Evolutionary conservation across 768 basidiomycete species (phyloP), one percentile per base, ranked within the genome.

Genomic region (Rhizopogon rudus): DNA sequence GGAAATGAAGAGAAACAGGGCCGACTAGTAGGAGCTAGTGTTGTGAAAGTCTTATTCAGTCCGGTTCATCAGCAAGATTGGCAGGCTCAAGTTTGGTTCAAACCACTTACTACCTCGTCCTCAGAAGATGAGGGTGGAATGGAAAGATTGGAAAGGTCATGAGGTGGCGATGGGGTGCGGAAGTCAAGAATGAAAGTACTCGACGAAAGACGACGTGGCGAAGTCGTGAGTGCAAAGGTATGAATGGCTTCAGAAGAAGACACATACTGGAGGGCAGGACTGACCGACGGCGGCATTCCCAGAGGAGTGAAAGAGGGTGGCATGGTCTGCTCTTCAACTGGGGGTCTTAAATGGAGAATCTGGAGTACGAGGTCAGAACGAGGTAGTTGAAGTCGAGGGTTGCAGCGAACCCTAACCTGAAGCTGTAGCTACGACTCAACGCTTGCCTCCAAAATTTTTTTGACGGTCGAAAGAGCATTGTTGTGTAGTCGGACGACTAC

Each of bases 141-240:
- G 12, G 87, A 87, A 46, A 89, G 80, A 6, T 85, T 85, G 10
- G 87, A 84, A 55, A 87, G 74, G 44, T 74, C 78, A 41, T 72
- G 73, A 1, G 84, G 82, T 31, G 87, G 84, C 1, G 87, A 82
- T 8, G 84, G 86, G 0, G 83, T 87, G 60, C 77, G 71, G 60
- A 83, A 83, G 51, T 81, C 79, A 13, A 75, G 57, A 56, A 73
- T 77, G 9, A 78, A 73, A 31, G 66, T 67, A 51, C 62, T 70
- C 44, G 78, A 73, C 2, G 75, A 75, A 20, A 68, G 59, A 44
- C 68, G 72, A 29, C 74, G 76, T 10, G 80, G 80, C 6, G 83
- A 83, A 1, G 84, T 83, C 42, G 74, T 66, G 44, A 76, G 67
- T 6, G 59, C 52, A 37, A 69, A 61, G 20, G 20, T 25, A 39